A percentile compares a stretch with the other conserved stretches of the same genome.
Evolutionary conservation across 2,329 filamentous ascomycete genomes (phyloP).

Genomic region (Penicillium concentricum): DNA sequence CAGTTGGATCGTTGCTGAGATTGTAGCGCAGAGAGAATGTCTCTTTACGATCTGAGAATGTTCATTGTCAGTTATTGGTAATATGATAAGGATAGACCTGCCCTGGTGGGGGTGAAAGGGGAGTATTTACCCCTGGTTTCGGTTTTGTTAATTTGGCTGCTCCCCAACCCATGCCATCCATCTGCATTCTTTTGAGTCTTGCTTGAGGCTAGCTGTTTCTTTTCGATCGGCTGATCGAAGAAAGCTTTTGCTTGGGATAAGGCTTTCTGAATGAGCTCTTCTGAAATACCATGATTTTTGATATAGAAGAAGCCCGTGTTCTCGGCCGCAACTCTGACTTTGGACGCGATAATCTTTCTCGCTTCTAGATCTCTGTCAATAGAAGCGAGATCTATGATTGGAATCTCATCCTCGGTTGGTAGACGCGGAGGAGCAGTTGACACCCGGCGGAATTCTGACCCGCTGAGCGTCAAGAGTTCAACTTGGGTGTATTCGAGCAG

Average conservation of each 20-base stretch:
- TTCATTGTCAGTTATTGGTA: neutral
- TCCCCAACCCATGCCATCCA: constrained; percentile 43
- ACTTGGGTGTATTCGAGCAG: constrained; percentile 37
- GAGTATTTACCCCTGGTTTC: constrained; percentile 31
- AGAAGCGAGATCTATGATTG: constrained; percentile 52
- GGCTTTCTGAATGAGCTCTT: constrained; percentile 22
- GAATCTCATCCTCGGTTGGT: constrained; percentile 50
- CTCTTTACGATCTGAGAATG: constrained; percentile 50
- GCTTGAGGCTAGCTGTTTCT: constrained; percentile 41
- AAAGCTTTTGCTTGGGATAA: constrained; percentile 35
- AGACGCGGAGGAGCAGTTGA: constrained; percentile 43
- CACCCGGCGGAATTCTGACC: constrained; percentile 47
- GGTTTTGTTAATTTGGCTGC: constrained; percentile 32
- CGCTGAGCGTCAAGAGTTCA: constrained; percentile 47
- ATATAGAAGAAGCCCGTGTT: constrained; percentile 59
- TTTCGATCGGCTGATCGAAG: constrained; percentile 48
- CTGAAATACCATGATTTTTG: constrained; percentile 50
- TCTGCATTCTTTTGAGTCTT: constrained; percentile 47
- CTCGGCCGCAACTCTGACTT: constrained; percentile 49
- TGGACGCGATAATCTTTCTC: constrained; percentile 42
- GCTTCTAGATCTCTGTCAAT: constrained; percentile 38
- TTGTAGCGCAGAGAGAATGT: constrained; percentile 55
- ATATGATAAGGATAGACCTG: neutral
- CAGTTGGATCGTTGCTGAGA: constrained; percentile 52
- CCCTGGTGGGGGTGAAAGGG: constrained; percentile 26